Base-by-base conservation (phyloP, 2,329 filamentous ascomycete species). In the Mollisiaceae sp. region DNA sequence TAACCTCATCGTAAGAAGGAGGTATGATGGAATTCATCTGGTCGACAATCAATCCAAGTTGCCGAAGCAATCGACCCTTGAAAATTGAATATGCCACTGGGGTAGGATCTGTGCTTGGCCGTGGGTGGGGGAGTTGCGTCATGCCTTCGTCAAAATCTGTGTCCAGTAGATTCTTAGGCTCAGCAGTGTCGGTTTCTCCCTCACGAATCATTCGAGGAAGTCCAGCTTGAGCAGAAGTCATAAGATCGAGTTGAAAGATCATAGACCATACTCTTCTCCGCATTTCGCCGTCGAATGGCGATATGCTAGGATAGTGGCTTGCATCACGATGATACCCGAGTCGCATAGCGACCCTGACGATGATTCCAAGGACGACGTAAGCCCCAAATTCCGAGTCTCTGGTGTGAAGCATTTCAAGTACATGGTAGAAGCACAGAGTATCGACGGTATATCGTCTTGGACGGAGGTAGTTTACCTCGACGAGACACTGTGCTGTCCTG, bases 141-240 rank as follows among this genome's bases (percentile, higher is more conserved):
- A 79, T 82, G 65, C 84, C 77, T 72, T 86, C 82, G 66, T 82
- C 81, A 69, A 91, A 89, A 73, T 91, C 88, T 27, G 86, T 83
- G 73, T 91, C 89, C 54, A 85, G 81, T 55, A 91, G 74, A 74
- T 91, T 90, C 38, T 81, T 80, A 15, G 88, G 88, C 32, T 88
- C 75, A 1, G 81, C 78, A 0, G 86, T 88, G 71, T 91, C 89
- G 52, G 82, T 84, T 66, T 90, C 86, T 47, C 86, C 83, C 24
- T 83, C 81, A 64, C 86, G 82, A 59, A 91, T 82, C 85, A 91
- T 88, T 72, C 83, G 84, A 1, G 89, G 89, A 64, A 91, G 79
- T 2, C 88, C 88, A 67, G 89, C 82, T 73, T 91, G 87, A 72
- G 89, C 89, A 1, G 86, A 85, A 39, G 89, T 87, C 4, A 90